A percentile compares a stretch with the other conserved stretches of the same genome.
Evolutionary conservation across 2,329 filamentous ascomycete species (phyloP).

Genomic region (Colletotrichum filicis): DNA sequence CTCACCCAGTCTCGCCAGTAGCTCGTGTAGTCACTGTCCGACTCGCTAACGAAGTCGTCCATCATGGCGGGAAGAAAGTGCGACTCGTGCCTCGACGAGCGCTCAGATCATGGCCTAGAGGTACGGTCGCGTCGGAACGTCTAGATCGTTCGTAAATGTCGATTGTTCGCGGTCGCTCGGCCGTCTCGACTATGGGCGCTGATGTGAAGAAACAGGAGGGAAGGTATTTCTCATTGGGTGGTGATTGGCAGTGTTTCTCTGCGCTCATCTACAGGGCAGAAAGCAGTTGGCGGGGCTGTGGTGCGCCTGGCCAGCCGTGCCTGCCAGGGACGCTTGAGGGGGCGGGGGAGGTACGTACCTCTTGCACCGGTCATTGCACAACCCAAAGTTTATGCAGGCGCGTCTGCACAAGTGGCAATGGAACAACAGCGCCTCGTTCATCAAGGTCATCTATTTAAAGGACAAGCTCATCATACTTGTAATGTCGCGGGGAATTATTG

Average conservation of each 20-base stretch:
- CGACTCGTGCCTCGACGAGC: slow-evolving; percentile 24
- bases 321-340: background rate
- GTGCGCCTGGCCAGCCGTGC: slow-evolving; percentile 1
- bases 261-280: slow-evolving; percentile 26
- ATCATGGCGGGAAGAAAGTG: slow-evolving; percentile 60
- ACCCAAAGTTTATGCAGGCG: background rate
- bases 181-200: slow-evolving; percentile 2
- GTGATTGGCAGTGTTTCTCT: slow-evolving; percentile 18
- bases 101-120: slow-evolving; percentile 26
- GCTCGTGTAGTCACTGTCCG: slow-evolving; percentile 98
- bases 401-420: background rate
- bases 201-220: background rate
- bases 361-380: background rate
- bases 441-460: too few species aligned
- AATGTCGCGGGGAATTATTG: background rate
- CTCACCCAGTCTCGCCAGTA: slow-evolving; percentile 99
- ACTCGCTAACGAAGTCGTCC: slow-evolving; percentile 98
- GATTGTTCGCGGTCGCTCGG: background rate
- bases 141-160: background rate
- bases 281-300: slow-evolving; percentile 31
- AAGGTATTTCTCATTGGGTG: slow-evolving; percentile 7
- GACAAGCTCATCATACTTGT: background rate
- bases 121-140: background rate
- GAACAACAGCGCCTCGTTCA: background rate
- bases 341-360: slow-evolving; percentile 18